These are phyloP conservation scores for Alternaria arbusti DNA, from an alignment of 2,329 filamentous ascomycete genomes.

Conservation along the genomic window DNA sequence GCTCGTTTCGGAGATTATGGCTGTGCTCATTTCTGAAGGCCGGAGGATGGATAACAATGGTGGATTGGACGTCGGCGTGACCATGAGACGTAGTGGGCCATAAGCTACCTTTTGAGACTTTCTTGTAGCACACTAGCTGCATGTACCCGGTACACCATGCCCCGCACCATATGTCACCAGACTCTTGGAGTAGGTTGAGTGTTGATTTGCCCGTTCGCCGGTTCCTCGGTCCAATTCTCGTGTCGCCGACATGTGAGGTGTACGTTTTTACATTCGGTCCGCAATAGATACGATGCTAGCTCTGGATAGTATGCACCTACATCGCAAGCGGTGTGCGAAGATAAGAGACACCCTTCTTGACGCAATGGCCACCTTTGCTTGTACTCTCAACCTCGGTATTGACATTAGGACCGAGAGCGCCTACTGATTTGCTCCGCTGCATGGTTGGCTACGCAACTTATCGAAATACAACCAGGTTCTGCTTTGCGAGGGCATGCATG, in stretches of 20 bases:
- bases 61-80: background rate
- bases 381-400: background rate
- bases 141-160: background rate
- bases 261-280: background rate
- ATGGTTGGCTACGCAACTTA: background rate
- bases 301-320: background rate
- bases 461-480: background rate
- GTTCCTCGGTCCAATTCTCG: background rate
- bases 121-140: background rate
- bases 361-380: background rate
- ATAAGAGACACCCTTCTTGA: background rate
- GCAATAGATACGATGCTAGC: background rate
- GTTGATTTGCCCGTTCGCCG: background rate
- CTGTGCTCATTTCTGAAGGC: background rate
- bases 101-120: background rate
- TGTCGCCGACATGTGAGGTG: background rate
- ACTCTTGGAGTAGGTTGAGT: background rate
- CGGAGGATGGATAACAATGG: background rate
- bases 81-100: background rate
- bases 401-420: background rate
- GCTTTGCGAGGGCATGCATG: background rate
- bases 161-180: slow-evolving; percentile 1
- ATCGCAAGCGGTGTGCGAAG: background rate
- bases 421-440: background rate
- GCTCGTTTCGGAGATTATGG: background rate